These are phyloP conservation scores for Eucalyptus fibrosa DNA, from an alignment of 345 rosid genomes.

Conservation along the genomic window DNA sequence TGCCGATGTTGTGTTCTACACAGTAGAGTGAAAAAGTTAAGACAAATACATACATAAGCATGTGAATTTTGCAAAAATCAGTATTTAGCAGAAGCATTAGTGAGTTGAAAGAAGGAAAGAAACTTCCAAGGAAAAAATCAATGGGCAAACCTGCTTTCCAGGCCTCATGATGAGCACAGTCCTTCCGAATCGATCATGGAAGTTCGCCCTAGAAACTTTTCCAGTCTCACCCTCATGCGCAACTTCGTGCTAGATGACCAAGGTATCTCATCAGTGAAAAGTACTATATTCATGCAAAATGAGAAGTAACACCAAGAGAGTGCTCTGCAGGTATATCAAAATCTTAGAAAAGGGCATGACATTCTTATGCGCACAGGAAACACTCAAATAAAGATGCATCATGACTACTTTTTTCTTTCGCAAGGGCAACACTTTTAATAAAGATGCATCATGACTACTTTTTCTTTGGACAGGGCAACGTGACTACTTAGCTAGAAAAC, in stretches of 20 bases:
- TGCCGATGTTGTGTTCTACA: constrained; percentile 61
- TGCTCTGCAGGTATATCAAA: neutral
- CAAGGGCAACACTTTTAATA: neutral
- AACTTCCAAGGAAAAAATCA: neutral
- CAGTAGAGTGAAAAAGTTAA: neutral
- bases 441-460: neutral
- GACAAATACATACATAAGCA: neutral
- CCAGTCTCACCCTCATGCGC: constrained; percentile 95
- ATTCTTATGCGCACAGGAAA: neutral
- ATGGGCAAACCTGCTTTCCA: constrained; percentile 48
- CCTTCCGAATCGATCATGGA: constrained; percentile 68
- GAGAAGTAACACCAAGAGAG: neutral
- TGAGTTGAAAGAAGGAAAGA: neutral
- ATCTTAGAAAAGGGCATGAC: neutral
- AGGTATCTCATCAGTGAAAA: neutral
- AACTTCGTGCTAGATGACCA: constrained; percentile 43
- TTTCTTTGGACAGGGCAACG: neutral
- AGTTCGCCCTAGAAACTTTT: constrained; percentile 65
- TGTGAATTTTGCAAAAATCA: neutral
- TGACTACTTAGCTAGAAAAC: neutral
- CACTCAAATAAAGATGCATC: neutral
- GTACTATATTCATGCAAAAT: neutral
- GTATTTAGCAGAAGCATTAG: neutral
- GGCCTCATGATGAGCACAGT: constrained; percentile 92
- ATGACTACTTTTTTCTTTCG: neutral